Evolutionary conservation across 2,329 filamentous ascomycete genomes (phyloP), one percentile per base, ranked within the genome.

Genomic region (Botrytis pseudocinerea): DNA sequence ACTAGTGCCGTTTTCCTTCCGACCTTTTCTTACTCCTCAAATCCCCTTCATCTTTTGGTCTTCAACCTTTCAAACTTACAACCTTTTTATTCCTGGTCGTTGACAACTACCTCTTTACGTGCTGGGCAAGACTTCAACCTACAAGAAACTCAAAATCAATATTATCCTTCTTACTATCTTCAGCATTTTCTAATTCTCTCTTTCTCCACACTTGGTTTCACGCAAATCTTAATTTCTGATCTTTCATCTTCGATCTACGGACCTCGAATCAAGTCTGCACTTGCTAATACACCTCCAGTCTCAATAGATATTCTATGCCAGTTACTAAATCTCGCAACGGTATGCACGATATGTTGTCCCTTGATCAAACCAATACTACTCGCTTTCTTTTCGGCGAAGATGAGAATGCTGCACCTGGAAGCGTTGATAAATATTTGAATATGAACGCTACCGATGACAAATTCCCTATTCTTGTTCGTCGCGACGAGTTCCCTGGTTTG

Each of bases 251-350:
- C 69, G 61, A 74, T 70, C 48, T 42, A 57, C 48, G n/a, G 14
- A 14, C 48, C 38, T 69, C 28, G 40, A 42, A 54, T 74, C 68
- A 73, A 70, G 46, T 71, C 69, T 40, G 71, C 72, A 65, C 63
- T 75, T 71, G 71, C 74, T 76, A 74, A 78, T 74, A 75, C n/a
- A 74, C 75, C 73, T 76, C 78, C 78, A 97, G 93, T 77, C 87
- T 91, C 74, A 97, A 97, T 82, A 92, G 95, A 76, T 97, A 97
- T 83, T 98, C 95, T 7, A 95, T 98, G 92, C 95, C 95, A 46
- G 92, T 95, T 69, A 93, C 92, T 65, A 88, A 88, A 74, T 89
- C 90, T 76, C 89, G 91, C 77, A 90, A 87, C 77, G 88, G 91
- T 75, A 84, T 90, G 78, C 90, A 92, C 80, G 90, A 91, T 76